Evolutionary conservation across 306 rosid species (phyloP), one percentile per base, ranked within the genome.

Genomic region (Cicer judaicum): DNA sequence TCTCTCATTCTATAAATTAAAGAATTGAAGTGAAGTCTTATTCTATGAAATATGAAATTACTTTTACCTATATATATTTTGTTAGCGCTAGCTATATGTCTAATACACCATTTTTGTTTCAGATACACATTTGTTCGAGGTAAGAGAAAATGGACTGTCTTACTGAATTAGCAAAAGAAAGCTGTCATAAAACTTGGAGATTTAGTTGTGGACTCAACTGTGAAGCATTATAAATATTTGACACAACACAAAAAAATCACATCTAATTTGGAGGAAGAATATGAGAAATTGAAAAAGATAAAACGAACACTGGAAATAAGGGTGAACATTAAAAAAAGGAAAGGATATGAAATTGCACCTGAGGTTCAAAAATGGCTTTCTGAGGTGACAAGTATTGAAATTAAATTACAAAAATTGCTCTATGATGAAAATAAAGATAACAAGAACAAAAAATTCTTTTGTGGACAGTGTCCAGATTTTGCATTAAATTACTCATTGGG

Each of bases 401-500:
- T 3, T 0, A 12, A 47, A n/a, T 47, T 47, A 5, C 52, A 47
- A 11, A 47, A 6, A 24, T 24, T 2, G 34, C 34, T 24, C 12
- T 47, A 5, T 6, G 1, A 47, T 5, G 52, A 47, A 47, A 11
- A 2, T 9, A n/a, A 47, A 47, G 52, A 5, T 11, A 47, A 47
- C 0, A 47, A 46, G 18, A 47, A 7, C 11, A 44, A 24, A 19
- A 67, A 13, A 24, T 24, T 24, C 4, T 24, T 24, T 2, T 0
- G 34, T 24, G 34, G 34, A 24, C 2, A 24, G 6, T 6, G 52
- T 9, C 4, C 5, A 8, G 15, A 67, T 11, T 13, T 48, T n/a
- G 46, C 21, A 49, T 13, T 38, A 7, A 12, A 19, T 15, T 71
- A 71, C 47, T 54, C 66, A 7, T 15, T 54, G 42, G 57, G 76